These are phyloP conservation scores for Prunella vulgaris DNA, from an alignment of 257 asterid species.

Conservation along the genomic window DNA sequence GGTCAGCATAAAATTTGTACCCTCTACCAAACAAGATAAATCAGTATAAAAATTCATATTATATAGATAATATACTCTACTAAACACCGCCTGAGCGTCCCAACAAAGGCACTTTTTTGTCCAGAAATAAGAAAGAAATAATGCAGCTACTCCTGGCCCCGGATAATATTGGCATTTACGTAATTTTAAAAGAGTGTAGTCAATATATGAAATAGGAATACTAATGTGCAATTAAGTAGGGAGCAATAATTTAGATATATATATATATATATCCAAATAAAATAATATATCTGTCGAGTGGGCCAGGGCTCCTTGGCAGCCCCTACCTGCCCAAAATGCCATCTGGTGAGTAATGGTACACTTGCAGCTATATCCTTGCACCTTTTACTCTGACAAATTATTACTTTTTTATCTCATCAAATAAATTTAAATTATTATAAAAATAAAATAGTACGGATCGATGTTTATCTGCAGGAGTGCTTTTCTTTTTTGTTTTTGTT, in stretches of 20 bases:
- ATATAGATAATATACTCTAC: no score
- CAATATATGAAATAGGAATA: background rate
- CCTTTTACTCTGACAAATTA: slow-evolving; percentile 10
- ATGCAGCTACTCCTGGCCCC: no score
- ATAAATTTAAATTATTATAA: background rate
- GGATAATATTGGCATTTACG: no score
- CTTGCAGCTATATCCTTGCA: background rate
- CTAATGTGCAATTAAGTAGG: background rate
- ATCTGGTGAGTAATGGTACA: slow-evolving; percentile 11
- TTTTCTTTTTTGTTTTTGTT: background rate
- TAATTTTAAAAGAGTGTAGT: no score
- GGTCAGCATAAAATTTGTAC: no score
- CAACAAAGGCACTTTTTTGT: no score
- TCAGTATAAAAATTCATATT: no score
- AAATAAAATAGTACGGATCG: background rate
- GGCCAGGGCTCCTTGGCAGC: background rate
- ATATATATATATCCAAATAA: background rate
- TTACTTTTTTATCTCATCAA: background rate
- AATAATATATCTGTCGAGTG: background rate
- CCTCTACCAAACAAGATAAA: no score
- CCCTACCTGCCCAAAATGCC: slow-evolving; percentile 25
- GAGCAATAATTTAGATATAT: background rate
- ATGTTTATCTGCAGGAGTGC: background rate
- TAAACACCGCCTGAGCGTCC: no score
- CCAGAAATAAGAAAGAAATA: no score